Conservation (phyloP, 2,329 filamentous ascomycete genomes). For the Xylariaceae sp. region DNA sequence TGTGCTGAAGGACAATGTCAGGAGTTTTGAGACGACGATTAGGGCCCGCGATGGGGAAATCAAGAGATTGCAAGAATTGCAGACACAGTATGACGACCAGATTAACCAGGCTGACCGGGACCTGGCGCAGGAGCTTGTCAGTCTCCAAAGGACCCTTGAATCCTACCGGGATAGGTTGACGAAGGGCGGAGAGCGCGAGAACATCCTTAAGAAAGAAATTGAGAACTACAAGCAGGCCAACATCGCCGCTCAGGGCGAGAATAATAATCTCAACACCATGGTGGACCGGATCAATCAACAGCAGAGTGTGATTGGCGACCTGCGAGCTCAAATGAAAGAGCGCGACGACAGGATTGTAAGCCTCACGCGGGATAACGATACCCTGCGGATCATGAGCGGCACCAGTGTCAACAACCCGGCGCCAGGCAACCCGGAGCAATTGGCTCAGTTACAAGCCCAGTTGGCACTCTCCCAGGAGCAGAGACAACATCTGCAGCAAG, state of each 20-base stretch:
- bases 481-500: conserved; percentile 12
- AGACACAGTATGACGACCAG: conserved; percentile 17
- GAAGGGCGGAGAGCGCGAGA: conserved; percentile 8
- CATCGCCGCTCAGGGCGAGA: background rate
- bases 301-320: background rate
- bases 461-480: conserved; percentile 1
- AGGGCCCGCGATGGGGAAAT: conserved; percentile 16
- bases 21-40: conserved; percentile 12
- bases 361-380: conserved; percentile 12
- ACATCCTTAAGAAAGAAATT: conserved; percentile 8
- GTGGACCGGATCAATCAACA: conserved; percentile 5
- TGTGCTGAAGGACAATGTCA: conserved; percentile 8
- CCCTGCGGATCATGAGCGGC: conserved; percentile 6
- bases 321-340: conserved; percentile 4
- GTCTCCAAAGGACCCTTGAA: conserved; percentile 5
- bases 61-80: conserved; percentile 14
- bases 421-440: conserved; percentile 1
- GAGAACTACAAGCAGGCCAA: conserved; percentile 18
- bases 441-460: conserved; percentile 2
- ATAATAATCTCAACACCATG: background rate
- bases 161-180: background rate
- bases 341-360: conserved; percentile 7
- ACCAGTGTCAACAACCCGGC: background rate
- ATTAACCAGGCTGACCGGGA: conserved; percentile 1
- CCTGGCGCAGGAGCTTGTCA: conserved; percentile 1